Base-by-base conservation (phyloP, 2,329 filamentous ascomycete genomes). In the Colletotrichum chrysophilum region DNA sequence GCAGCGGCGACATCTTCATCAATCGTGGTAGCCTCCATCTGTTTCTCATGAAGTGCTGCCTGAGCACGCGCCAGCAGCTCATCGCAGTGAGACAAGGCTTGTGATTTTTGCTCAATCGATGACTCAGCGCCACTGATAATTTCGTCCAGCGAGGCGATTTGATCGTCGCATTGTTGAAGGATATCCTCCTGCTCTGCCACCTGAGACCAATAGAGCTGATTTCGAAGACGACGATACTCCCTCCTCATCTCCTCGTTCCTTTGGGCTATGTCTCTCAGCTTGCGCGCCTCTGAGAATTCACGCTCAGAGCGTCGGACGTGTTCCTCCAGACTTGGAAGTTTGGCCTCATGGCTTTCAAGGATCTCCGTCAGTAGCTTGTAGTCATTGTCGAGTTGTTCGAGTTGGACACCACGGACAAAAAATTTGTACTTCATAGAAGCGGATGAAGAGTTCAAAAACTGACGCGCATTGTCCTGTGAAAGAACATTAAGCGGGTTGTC, bases 401-500 rank as follows among this genome's bases (percentile, higher is more conserved):
- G 90, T 80, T 98, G 96, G 1, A 98, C 97, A 30, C 97, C 97
- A 80, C 96, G 95, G 76, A 98, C 91, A 82, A 99, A 99, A 81
- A 98, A 98, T 79, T 95, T 97, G 88, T 98, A 99, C 83, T 99
- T 99, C 76, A 96, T 93, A 5, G 91, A 87, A 1, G 96, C 91
- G 4, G 92, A 94, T 14, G 97, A 96, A 43, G 93, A 91, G 81
- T 96, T 98, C 58, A 99, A 89, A 80, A 99, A 99, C 74, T 98
- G 94, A 13, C 97, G 93, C 13, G 97, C 97, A 84, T 96, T 96
- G 82, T 99, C 97, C 84, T 99, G 97, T 1, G 96, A 98, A 21
- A 99, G 89, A 8, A 98, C 94, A 75, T 97, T 98, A 87, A 99
- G 93, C 1, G 97, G 97, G 79, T 99, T 99, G 82, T 98, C 96